Conservation (phyloP, 1,284 basidiomycete genomes). For the Irpex rosettiformis region DNA sequence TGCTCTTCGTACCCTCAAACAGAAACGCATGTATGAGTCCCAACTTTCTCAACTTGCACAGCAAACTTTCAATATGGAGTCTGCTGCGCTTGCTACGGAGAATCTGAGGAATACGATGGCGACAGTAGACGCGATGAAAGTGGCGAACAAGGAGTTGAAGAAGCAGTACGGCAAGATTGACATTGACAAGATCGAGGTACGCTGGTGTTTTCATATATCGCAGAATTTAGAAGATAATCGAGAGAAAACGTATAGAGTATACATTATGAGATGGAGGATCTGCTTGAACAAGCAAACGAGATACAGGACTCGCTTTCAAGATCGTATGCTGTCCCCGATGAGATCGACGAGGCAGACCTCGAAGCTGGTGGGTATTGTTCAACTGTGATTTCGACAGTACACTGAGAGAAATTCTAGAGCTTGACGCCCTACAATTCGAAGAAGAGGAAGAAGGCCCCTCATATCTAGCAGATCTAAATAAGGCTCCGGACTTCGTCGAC, state of each 20-base stretch:
- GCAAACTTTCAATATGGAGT: constrained; percentile 99
- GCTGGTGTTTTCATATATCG: constrained; percentile 17
- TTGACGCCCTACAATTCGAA: constrained; percentile 86
- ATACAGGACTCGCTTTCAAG: constrained; percentile 93
- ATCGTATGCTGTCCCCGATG: constrained; percentile 96
- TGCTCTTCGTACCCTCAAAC: constrained; percentile 91
- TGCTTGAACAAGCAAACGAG: constrained; percentile 96
- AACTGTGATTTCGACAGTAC: too few relatives aligned
- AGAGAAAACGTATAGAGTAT: constrained; percentile 60
- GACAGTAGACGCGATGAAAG: constrained; percentile 97
- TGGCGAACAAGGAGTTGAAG: constrained; percentile 96
- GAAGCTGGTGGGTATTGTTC: constrained; percentile 74
- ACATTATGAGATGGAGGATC: constrained; percentile 97
- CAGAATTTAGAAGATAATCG: not conserved
- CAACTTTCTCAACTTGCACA: constrained; percentile 92
- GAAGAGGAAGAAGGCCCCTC: constrained; percentile 85
- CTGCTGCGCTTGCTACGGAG: constrained; percentile 92
- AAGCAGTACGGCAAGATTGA: constrained; percentile 98
- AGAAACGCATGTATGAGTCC: constrained; percentile 94
- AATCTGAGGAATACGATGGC: constrained; percentile 99
- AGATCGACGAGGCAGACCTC: constrained; percentile 96
- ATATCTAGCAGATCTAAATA: constrained; percentile 82
- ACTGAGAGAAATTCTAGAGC: too few relatives aligned
- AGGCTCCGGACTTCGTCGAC: constrained; percentile 88
- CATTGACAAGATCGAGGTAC: constrained; percentile 97